Conservation (phyloP, 2,329 filamentous ascomycete genomes). For the Penicillium nordicum region DNA sequence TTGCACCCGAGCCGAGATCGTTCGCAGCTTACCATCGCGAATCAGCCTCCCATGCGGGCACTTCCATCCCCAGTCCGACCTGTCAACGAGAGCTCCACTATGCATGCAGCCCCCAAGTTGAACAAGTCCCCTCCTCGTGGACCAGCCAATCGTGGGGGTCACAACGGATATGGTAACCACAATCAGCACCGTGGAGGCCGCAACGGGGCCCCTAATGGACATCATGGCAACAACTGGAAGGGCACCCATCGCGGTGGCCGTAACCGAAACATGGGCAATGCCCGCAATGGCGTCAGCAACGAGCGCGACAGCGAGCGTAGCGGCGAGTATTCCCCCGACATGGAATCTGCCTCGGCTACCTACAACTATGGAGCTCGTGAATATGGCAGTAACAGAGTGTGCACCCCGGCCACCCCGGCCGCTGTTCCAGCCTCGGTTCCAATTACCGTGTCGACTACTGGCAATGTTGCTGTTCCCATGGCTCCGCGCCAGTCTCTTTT, state of each 20-base stretch:
- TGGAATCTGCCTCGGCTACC: not conserved
- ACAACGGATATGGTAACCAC: not conserved
- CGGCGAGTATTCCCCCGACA: not conserved
- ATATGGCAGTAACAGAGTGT: not conserved
- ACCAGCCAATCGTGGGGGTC: not conserved
- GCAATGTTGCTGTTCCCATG: not conserved
- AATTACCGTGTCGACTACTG: not conserved
- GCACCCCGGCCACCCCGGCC: not conserved
- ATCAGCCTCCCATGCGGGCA: slow-evolving; percentile 19
- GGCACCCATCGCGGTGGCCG: not conserved
- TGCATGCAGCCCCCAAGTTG: not conserved
- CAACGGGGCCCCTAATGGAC: not conserved
- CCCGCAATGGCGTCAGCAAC: not conserved
- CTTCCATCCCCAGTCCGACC: slow-evolving; percentile 1
- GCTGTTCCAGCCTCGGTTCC: not conserved
- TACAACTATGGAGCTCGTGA: not conserved
- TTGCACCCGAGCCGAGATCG: slow-evolving; percentile 16
- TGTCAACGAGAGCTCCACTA: not conserved
- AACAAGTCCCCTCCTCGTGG: not conserved
- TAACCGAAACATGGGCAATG: not conserved
- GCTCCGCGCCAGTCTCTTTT: not conserved
- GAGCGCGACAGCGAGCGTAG: not conserved
- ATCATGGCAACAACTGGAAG: not conserved
- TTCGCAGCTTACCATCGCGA: slow-evolving; percentile 9
- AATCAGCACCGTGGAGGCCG: not conserved